Evolutionary conservation across 1,139 yeast genomes (phyloP), one percentile per base, ranked within the genome.

Genomic region (Scheffersomyces segobiensis): DNA sequence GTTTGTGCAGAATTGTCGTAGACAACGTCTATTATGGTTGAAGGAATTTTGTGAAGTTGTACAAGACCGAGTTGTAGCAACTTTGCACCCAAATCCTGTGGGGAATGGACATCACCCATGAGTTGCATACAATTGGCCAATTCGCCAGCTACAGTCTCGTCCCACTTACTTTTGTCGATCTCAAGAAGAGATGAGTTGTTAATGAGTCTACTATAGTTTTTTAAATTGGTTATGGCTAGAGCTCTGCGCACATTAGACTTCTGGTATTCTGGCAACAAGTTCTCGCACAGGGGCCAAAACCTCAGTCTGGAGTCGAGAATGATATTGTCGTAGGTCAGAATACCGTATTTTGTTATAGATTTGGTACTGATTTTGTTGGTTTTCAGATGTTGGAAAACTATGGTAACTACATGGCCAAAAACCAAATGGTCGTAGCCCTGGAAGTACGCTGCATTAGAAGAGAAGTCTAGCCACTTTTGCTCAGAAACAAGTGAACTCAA

Each of bases 111-210:
- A 20, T 78, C 77, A 2, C 77, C 70, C 17, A 91, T 74, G 5
- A 87, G 73, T 4, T 63, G 65, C 88, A 91, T 87, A 20, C 75
- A 63, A 32, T 88, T 84, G 0, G 97, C 96, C 53, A 89, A 68
- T 17, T 80, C 76, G 1, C 98, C 97, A 1, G 96, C 96, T 56
- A 84, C 83, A 0, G 97, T 90, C 66, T 93, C 96, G 69, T 93
- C 97, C 82, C 82, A 79, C 49, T 65, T 62, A 17, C 12, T 32
- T 32, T 64, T 68, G 19, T 46, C 50, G 18, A 52, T 52, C 49
- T 66, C 66, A 24, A 67, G 65, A 12, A 62, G 60, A 7, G 75
- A 76, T 3, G 71, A 67, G 56, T 74, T 71, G 60, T 77, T 76
- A 53, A 74, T 69, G 48, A 91, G 72, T 46, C 83, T 78, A 12